Percentiles rank a stretch among this genome's conserved stretches.
Evolutionary conservation across 345 rosid genomes (phyloP).

Genomic region (Erucastrum elatum): DNA sequence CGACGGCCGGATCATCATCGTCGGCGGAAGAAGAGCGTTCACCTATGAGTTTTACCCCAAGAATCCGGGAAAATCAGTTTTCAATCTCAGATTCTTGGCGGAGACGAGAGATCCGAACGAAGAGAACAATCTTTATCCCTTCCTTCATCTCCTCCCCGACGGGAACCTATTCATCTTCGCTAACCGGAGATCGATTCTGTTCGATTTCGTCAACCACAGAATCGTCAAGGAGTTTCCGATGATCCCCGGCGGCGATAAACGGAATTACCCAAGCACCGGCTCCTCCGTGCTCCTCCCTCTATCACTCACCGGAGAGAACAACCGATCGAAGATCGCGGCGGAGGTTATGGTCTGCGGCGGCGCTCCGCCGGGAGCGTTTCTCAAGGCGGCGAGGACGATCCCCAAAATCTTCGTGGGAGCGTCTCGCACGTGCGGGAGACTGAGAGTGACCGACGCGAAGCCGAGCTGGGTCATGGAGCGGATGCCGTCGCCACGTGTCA

Average conservation of each 20-base stretch:
- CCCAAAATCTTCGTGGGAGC: slow-evolving; percentile 52
- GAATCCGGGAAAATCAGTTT: slow-evolving; percentile 30
- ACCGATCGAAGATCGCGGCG: slow-evolving; percentile 33
- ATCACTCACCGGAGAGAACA: slow-evolving; percentile 26
- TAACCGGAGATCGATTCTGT: slow-evolving; percentile 59
- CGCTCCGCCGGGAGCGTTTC: slow-evolving; percentile 58
- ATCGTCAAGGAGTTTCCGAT: slow-evolving; percentile 60
- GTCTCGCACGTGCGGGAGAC: slow-evolving; percentile 65
- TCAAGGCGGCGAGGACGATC: slow-evolving; percentile 39
- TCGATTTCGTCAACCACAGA: slow-evolving; percentile 47
- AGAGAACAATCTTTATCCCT: slow-evolving; percentile 87
- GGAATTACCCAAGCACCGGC: slow-evolving; percentile 82
- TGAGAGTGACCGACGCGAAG: slow-evolving; percentile 59
- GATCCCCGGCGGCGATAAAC: slow-evolving; percentile 63
- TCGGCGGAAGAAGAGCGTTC: slow-evolving; percentile 73
- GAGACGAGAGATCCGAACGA: slow-evolving; percentile 61
- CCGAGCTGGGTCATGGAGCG: slow-evolving; percentile 73
- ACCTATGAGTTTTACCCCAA: slow-evolving; percentile 70
- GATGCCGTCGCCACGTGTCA: slow-evolving; percentile 81
- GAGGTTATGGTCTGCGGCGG: slow-evolving; percentile 90
- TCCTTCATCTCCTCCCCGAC: slow-evolving; percentile 68
- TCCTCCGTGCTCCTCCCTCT: slow-evolving; percentile 83
- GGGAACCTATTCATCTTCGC: slow-evolving; percentile 84
- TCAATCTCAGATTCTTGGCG: slow-evolving; percentile 55
- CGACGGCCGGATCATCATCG: slow-evolving; percentile 66